Evolutionary conservation across 495 filamentous ascomycete species (phyloP).

Genomic region (Bryoglossum gracile): DNA sequence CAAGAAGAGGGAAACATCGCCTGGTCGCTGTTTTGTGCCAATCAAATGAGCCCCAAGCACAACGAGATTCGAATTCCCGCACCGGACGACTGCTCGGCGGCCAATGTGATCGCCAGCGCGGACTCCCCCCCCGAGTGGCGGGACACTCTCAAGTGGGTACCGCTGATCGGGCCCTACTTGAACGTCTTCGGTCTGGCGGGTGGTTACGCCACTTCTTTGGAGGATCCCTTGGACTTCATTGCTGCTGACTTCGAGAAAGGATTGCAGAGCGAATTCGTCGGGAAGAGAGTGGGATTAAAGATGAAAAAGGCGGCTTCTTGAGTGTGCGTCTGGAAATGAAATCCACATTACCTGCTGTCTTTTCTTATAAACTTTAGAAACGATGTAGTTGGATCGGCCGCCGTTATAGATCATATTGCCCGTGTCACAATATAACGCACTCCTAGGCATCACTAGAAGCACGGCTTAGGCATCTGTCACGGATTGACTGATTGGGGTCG

Average conservation of each 20-base stretch:
- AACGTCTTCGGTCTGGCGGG: slow-evolving; percentile 1
- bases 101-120: slow-evolving; percentile 9
- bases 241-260: slow-evolving; percentile 17
- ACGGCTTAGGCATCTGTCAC: too few species aligned
- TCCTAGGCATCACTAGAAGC: too few species aligned
- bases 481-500: too few species aligned
- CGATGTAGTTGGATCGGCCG: too few species aligned
- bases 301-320: slow-evolving; percentile 36
- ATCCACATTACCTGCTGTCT: too few species aligned
- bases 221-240: slow-evolving; percentile 12
- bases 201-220: slow-evolving; percentile 3
- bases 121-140: slow-evolving; percentile 7
- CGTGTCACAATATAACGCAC: too few species aligned
- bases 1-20: background rate
- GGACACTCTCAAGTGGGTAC: background rate
- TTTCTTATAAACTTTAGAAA: too few species aligned
- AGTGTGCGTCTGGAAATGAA: too few species aligned
- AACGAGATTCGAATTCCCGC: slow-evolving; percentile 1
- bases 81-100: slow-evolving; percentile 1
- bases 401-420: too few species aligned
- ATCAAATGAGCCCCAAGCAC: slow-evolving; percentile 3
- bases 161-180: slow-evolving; percentile 8
- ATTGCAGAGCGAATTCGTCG: slow-evolving; percentile 9
- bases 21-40: slow-evolving; percentile 17
- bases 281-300: slow-evolving; percentile 12